These are phyloP conservation scores for Waltergamsia citrina DNA, from an alignment of 2,329 filamentous ascomycete genomes.

Conservation along the genomic window DNA sequence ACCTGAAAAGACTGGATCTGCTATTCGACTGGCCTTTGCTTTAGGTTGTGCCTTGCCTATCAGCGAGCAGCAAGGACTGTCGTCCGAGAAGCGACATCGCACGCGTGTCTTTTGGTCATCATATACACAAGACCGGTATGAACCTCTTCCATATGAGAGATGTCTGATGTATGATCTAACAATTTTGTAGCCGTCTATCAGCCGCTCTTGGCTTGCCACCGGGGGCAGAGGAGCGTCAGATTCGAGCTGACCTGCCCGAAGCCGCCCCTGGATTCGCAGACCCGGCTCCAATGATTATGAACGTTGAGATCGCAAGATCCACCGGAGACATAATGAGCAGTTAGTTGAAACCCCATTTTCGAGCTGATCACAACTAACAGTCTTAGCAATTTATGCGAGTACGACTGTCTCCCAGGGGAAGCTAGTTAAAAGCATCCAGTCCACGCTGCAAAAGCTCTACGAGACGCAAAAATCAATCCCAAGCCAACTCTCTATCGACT, in stretches of 20 bases:
- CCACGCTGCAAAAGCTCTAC: slow-evolving; percentile 9
- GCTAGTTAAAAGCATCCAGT: slow-evolving; percentile 14
- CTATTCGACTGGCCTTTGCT: slow-evolving; percentile 14
- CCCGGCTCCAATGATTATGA: slow-evolving; percentile 14
- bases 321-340: slow-evolving; percentile 18
- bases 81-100: slow-evolving; percentile 14
- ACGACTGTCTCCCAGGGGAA: slow-evolving; percentile 12
- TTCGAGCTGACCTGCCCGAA: slow-evolving; percentile 14
- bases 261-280: slow-evolving; percentile 13
- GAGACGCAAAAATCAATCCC: slow-evolving; percentile 16
- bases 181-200: slow-evolving; percentile 12
- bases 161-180: neutral
- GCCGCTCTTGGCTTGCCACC: slow-evolving; percentile 14
- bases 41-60: slow-evolving; percentile 14
- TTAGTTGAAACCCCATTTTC: slow-evolving; percentile 2
- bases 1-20: slow-evolving; percentile 17
- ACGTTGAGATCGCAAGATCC: slow-evolving; percentile 14
- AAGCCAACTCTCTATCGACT: slow-evolving; percentile 10
- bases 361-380: neutral
- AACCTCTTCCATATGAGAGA: no score
- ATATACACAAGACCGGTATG: slow-evolving; percentile 18
- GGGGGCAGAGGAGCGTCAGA: slow-evolving; percentile 15
- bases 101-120: slow-evolving; percentile 18
- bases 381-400: slow-evolving; percentile 15
- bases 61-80: slow-evolving; percentile 14